Evolutionary conservation across 257 asterid genomes (phyloP).

Genomic region (Plantago major): DNA sequence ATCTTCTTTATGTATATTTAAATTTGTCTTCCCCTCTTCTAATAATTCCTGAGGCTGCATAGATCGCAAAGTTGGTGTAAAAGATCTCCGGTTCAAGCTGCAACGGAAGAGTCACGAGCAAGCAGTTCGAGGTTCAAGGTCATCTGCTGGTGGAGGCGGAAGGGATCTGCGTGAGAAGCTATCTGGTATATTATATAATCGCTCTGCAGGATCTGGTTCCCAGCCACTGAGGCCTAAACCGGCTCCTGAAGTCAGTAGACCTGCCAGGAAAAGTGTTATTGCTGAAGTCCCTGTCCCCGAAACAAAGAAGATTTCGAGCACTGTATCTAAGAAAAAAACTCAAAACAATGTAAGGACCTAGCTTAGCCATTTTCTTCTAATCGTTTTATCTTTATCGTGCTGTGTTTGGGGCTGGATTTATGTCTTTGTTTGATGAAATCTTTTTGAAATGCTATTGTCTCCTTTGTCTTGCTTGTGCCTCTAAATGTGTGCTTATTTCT

Average conservation of each 20-base stretch:
- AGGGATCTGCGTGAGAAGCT: constrained; percentile 96
- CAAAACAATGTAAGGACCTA: constrained; percentile 41
- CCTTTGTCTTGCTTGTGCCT: constrained; percentile 8
- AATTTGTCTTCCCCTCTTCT: neutral
- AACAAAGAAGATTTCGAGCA: constrained; percentile 36
- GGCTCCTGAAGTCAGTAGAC: constrained; percentile 55
- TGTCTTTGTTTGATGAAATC: neutral
- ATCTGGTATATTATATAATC: constrained; percentile 61
- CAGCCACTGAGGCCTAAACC: constrained; percentile 44
- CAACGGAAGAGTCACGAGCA: constrained; percentile 69
- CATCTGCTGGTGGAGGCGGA: constrained; percentile 57
- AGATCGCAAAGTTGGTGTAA: constrained; percentile 62
- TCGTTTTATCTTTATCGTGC: neutral
- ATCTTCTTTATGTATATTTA: constrained; percentile 14
- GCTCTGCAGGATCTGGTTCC: constrained; percentile 41
- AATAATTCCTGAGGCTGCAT: constrained; percentile 13
- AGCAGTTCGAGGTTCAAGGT: constrained; percentile 44
- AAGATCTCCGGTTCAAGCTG: constrained; percentile 94
- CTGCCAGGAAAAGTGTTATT: constrained; percentile 53
- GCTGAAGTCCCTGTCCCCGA: constrained; percentile 48
- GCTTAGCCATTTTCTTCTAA: constrained; percentile 3
- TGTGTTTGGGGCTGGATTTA: no score
- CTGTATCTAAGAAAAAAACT: constrained; percentile 46
- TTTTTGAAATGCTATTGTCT: neutral
- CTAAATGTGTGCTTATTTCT: constrained; percentile 26